A percentile compares a stretch with the other conserved stretches of the same genome.
Conservation (phyloP, 2,329 filamentous ascomycete species). For the Dothistroma septosporum region DNA sequence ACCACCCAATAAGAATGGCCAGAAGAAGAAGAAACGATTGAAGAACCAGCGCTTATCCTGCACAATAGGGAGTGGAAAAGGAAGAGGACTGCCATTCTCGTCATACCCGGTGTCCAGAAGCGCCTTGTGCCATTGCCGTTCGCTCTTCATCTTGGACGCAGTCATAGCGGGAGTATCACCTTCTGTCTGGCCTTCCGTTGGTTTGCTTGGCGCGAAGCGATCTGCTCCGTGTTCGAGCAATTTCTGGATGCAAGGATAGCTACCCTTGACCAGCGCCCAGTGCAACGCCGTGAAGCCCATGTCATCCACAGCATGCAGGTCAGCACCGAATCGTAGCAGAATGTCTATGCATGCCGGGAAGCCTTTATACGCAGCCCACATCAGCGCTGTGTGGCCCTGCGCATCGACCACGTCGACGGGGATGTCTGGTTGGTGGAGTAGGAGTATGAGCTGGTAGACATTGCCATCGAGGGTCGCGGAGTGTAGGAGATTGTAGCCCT, state of each 20-base stretch:
- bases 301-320: slow-evolving; percentile 84
- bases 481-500: slow-evolving; percentile 97
- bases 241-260: slow-evolving; percentile 82
- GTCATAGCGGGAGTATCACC: slow-evolving; percentile 87
- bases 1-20: slow-evolving; percentile 76
- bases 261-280: slow-evolving; percentile 94
- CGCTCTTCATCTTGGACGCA: slow-evolving; percentile 85
- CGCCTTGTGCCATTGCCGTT: slow-evolving; percentile 74
- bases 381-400: slow-evolving; percentile 87
- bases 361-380: slow-evolving; percentile 99
- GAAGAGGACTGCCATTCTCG: slow-evolving; percentile 67
- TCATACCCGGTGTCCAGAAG: slow-evolving; percentile 81
- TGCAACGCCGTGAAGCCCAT: slow-evolving; percentile 92
- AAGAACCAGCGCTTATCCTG: slow-evolving; percentile 76
- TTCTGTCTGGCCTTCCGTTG: slow-evolving; percentile 43
- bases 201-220: slow-evolving; percentile 77
- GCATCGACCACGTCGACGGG: slow-evolving; percentile 86
- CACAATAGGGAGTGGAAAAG: slow-evolving; percentile 70
- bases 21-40: slow-evolving; percentile 82
- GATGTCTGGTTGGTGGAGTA: slow-evolving; percentile 85
- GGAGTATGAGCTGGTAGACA: slow-evolving; percentile 78
- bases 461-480: slow-evolving; percentile 97
- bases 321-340: slow-evolving; percentile 90
- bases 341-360: slow-evolving; percentile 88
- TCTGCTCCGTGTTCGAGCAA: slow-evolving; percentile 94